Conservation (phyloP, 2,329 filamentous ascomycete genomes). For the Talaromyces sp. region DNA sequence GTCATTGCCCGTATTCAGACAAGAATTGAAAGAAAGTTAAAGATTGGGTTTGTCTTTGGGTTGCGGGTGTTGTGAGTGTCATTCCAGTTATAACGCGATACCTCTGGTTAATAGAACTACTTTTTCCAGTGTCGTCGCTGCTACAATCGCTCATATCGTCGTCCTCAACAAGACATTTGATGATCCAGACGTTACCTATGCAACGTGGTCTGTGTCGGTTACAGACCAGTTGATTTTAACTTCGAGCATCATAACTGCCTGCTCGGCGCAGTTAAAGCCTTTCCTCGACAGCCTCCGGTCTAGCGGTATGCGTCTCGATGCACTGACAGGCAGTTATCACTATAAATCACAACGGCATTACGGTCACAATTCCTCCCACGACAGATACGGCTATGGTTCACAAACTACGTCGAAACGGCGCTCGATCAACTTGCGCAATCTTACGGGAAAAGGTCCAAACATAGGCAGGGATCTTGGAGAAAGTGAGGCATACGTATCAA, state of each 20-base stretch:
- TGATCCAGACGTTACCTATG: constrained; percentile 16
- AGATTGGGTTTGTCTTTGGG: constrained; percentile 20
- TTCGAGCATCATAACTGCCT: constrained; percentile 26
- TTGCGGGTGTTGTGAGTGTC: constrained; percentile 21
- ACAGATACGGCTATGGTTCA: constrained; percentile 9
- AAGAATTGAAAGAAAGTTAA: constrained; percentile 10
- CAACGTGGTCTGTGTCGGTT: constrained; percentile 19
- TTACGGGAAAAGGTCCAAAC: constrained; percentile 11
- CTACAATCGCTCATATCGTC: constrained; percentile 20
- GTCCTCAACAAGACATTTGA: constrained; percentile 13
- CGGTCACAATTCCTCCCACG: constrained; percentile 12
- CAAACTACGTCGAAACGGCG: constrained; percentile 4
- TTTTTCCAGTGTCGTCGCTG: constrained; percentile 20
- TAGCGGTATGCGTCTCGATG: constrained; percentile 23
- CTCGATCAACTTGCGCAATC: constrained; percentile 15
- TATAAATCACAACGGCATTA: constrained; percentile 11
- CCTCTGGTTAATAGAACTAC: neutral
- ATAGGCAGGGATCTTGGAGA: neutral
- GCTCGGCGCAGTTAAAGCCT: constrained; percentile 27
- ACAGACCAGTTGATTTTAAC: constrained; percentile 15
- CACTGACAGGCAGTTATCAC: constrained; percentile 12
- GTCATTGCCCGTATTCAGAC: constrained; percentile 22
- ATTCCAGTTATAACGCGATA: neutral
- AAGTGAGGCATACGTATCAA: constrained; percentile 12
- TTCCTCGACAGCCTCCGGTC: constrained; percentile 27